Percentiles rank a stretch among this genome's conserved stretches.
phyloP scores from a whole-genome alignment of 2,329 filamentous ascomycete genomes.

The Alternaria sp. region DNA sequence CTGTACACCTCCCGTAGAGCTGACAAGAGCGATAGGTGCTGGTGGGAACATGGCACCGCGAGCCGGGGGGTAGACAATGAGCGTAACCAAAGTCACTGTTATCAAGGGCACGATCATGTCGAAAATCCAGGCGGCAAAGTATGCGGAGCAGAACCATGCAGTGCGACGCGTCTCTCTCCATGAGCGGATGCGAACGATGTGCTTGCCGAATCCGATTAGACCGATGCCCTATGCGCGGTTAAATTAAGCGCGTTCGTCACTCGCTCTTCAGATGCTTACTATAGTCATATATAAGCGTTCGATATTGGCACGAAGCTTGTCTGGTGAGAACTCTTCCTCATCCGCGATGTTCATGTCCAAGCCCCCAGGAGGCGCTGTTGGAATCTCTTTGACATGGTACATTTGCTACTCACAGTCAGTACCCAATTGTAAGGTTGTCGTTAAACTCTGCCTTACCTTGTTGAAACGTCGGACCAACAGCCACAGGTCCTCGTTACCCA shows the following conservation, averaged over 20 bases:
- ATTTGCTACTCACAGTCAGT: slow-evolving; percentile 59
- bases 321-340: slow-evolving; percentile 83
- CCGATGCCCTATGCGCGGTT: slow-evolving; percentile 59
- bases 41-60: slow-evolving; percentile 75
- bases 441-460: slow-evolving; percentile 57
- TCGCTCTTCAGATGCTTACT: slow-evolving; percentile 30
- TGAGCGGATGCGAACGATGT: slow-evolving; percentile 76
- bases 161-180: slow-evolving; percentile 79
- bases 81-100: slow-evolving; percentile 63
- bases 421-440: not conserved
- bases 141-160: slow-evolving; percentile 67
- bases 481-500: slow-evolving; percentile 77
- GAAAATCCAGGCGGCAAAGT: slow-evolving; percentile 72
- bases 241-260: not conserved
- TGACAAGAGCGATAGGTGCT: slow-evolving; percentile 76
- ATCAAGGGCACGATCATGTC: slow-evolving; percentile 73
- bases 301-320: slow-evolving; percentile 78
- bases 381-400: slow-evolving; percentile 73
- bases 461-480: slow-evolving; percentile 75
- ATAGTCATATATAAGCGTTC: slow-evolving; percentile 85
- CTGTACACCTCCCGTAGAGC: slow-evolving; percentile 73
- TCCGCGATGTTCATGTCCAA: slow-evolving; percentile 82
- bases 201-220: slow-evolving; percentile 71
- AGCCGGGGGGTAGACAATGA: slow-evolving; percentile 70
- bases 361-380: slow-evolving; percentile 66